Evolutionary conservation across 1,284 basidiomycete genomes (phyloP).

Genomic region (Naganishia albida): DNA sequence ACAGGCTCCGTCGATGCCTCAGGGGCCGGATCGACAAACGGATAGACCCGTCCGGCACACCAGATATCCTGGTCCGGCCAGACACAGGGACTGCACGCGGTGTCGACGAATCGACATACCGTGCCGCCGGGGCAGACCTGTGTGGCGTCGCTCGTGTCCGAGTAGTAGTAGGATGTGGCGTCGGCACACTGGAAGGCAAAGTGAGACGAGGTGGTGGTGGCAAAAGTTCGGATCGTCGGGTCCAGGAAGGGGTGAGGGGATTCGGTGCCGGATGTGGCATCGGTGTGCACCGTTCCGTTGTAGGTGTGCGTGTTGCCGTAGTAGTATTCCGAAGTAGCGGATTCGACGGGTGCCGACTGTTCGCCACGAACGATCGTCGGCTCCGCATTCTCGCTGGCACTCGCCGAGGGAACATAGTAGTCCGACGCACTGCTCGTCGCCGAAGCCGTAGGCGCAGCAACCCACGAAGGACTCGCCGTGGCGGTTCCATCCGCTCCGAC

Average conservation of each 20-base stretch:
- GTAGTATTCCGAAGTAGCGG: constrained; percentile 13
- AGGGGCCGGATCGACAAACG: constrained; percentile 4
- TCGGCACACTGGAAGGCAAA: constrained; percentile 18
- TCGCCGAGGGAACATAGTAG: constrained; percentile 15
- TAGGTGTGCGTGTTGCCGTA: constrained; percentile 26
- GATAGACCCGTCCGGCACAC: constrained; percentile 15
- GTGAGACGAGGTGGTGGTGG: constrained; percentile 15
- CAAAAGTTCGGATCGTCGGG: constrained; percentile 10
- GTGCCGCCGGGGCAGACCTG: constrained; percentile 23
- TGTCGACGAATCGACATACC: constrained; percentile 23
- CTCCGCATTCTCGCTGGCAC: not conserved
- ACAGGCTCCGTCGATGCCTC: not conserved
- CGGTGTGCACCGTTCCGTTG: constrained; percentile 1
- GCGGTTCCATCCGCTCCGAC: constrained; percentile 51
- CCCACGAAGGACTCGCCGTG: constrained; percentile 48
- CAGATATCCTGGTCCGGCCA: constrained; percentile 27
- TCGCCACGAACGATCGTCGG: not conserved
- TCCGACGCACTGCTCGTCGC: constrained; percentile 26
- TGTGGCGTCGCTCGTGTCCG: constrained; percentile 3
- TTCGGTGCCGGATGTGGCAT: not conserved
- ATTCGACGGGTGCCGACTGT: constrained; percentile 13
- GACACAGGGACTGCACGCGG: constrained; percentile 22
- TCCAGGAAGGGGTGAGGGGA: not conserved
- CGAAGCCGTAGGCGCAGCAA: constrained; percentile 32
- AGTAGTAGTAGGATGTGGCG: constrained; percentile 18